Base-by-base conservation (phyloP, 1,139 yeast genomes). In the Saccharomyces uvarum region DNA sequence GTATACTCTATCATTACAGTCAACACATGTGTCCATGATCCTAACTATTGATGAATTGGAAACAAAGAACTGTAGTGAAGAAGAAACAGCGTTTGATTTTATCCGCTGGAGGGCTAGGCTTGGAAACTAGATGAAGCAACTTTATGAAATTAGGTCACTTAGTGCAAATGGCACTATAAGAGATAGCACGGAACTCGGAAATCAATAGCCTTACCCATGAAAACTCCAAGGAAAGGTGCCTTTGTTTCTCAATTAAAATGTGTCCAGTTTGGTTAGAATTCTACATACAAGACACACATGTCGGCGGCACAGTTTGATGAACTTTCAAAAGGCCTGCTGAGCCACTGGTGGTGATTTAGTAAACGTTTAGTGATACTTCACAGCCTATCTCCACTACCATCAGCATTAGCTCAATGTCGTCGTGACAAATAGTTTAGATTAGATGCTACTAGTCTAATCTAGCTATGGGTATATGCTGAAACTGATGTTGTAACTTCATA, bases 201-300 rank as follows among this genome's bases (percentile, higher is more conserved):
- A 29, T 29, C 32, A 29, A 29, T 24, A 4, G 26, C 26, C 6
- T 4, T 24, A 24, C 26, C 31, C 4, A 29, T 29, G 32, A 29
- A 1, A 29, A 2, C 32, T 29, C 32, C 0, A 29, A 29, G 32
- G 32, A 29, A 29, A 29, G 2, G n/a, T 8, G 4, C 4, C 32
- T n/a, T 29, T 29, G 2, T 29, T 29, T 0, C 2, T 29, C 32
- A 29, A 29, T 29, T n/a, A 29, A 29, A 29, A 29, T 29, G 32
- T 56, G 42, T 52, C 56, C n/a, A 54, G 44, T 56, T 56, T 56
- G 38, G 47, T 53, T 42, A 26, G 47, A 48, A 24, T 51, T 52
- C 28, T 56, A 51, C 4, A 52, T 41, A 11, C 32, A 6, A 8
- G 57, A 47, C 27, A 56, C 27, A 19, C 53, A 48, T 2, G 54